These are phyloP conservation scores for Thalia dealbata DNA, from an alignment of 176 grass and related monocot species.

Conservation along the genomic window DNA sequence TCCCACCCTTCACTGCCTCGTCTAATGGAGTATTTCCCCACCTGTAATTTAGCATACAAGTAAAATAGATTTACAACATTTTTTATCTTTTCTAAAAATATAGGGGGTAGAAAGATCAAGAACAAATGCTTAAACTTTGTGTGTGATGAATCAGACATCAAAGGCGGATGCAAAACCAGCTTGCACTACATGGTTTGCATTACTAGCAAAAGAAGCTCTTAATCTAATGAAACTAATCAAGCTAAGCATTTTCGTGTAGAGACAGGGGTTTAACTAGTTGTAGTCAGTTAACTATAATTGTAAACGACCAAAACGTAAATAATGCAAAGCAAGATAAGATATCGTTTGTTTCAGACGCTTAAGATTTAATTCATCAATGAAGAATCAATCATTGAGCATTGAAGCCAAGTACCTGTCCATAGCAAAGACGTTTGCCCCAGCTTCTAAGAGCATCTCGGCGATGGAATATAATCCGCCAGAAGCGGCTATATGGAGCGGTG, in stretches of 20 bases:
- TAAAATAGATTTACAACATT: not conserved
- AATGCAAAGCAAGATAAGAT: too few species aligned
- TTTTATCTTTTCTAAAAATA: not conserved
- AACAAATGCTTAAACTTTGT: not conserved
- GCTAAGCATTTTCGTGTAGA: too few species aligned
- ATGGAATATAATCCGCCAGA: constrained; percentile 68
- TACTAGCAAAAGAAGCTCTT: too few species aligned
- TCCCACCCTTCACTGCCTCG: constrained; percentile 60
- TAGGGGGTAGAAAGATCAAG: not conserved
- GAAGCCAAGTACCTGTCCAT: constrained; percentile 41
- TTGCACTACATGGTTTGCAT: too few species aligned
- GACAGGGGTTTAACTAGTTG: too few species aligned
- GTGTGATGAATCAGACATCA: too few species aligned
- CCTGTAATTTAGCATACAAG: constrained; percentile 26
- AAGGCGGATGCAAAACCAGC: too few species aligned
- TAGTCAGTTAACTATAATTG: too few species aligned
- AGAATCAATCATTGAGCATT: not conserved
- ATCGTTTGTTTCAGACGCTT: too few species aligned
- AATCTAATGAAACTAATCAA: too few species aligned
- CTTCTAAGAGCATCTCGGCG: constrained; percentile 59
- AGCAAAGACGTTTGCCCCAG: constrained; percentile 76
- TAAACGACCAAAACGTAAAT: too few species aligned
- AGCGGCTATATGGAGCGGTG: constrained; percentile 83
- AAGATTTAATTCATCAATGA: not conserved
- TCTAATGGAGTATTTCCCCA: constrained; percentile 84